phyloP scores from a whole-genome alignment of 1,284 basidiomycete species.

The Ceratobasidium theobromae region DNA sequence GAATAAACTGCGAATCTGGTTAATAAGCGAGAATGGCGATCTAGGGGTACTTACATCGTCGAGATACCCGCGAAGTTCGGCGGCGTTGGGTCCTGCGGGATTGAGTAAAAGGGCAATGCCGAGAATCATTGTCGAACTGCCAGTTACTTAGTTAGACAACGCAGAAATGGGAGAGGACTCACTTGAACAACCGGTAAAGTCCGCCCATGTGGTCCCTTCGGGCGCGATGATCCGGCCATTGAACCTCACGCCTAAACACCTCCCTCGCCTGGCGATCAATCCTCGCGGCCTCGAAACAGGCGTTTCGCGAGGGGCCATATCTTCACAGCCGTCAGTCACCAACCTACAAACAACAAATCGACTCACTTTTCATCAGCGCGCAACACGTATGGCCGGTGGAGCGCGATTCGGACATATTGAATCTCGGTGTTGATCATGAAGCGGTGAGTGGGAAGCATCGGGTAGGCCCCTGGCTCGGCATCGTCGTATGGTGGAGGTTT shows the following conservation, averaged over 20 bases:
- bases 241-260: slow-evolving; percentile 1
- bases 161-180: background rate
- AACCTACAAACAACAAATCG: background rate
- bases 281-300: slow-evolving; percentile 18
- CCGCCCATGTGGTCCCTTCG: slow-evolving; percentile 17
- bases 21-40: no score
- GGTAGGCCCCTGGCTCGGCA: slow-evolving; percentile 4
- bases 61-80: slow-evolving; percentile 10
- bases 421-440: slow-evolving; percentile 29
- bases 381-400: slow-evolving; percentile 11
- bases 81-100: slow-evolving; percentile 20
- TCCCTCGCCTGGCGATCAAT: slow-evolving; percentile 13
- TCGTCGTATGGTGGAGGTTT: background rate
- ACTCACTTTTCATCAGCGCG: slow-evolving; percentile 16
- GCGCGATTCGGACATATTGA: slow-evolving; percentile 14
- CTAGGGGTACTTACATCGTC: slow-evolving; percentile 27
- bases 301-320: slow-evolving; percentile 1
- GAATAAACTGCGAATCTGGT: slow-evolving; percentile 18
- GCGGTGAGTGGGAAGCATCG: slow-evolving; percentile 3
- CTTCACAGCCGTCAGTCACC: background rate
- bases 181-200: slow-evolving; percentile 25
- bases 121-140: slow-evolving; percentile 27
- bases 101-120: slow-evolving; percentile 15
- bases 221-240: slow-evolving; percentile 6
- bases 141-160: background rate